Evolutionary conservation across 441 rosid genomes (phyloP), one percentile per base, ranked within the genome.

Genomic region (Viola pubescens): DNA sequence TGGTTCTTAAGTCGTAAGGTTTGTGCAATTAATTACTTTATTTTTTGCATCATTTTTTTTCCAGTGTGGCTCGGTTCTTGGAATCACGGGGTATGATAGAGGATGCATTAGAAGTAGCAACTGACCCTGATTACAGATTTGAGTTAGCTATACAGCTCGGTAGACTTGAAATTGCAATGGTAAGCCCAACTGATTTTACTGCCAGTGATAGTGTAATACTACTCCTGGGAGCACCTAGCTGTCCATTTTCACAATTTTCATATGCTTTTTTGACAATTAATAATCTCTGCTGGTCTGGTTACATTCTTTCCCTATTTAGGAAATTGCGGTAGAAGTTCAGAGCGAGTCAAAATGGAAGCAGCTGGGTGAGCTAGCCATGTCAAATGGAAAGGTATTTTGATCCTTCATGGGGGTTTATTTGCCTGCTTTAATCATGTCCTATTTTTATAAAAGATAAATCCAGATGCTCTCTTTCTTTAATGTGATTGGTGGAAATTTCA

Each of bases 71-170:
- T 55, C 95, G 67, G 60, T 94, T 94, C 84, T 74, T 94, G 91
- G 98, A 94, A 76, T 85, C 99, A 53, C 88, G 99, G 52, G 95
- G 97, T 55, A 94, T 91, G 99, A 71, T 82, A 62, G 97, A 94
- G 77, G 85, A 85, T 69, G 99, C 99, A 62, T 73, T 94, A 64
- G 95, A 90, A 70, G 95, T 88, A 69, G 99, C 99, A 51, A 87
- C 94, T n/a, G 99, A 91, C 51, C 89, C 97, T 66, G 98, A 91
- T 74, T 94, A 94, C 73, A 85, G 82, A 78, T 94, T 94, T 70
- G 99, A 91, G 69, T 79, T 94, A 64, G 98, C 99, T 61, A 78
- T 94, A 68, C 99, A 91, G 67, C 95, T 94, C 65, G 95, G 95
- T 63, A 82, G 87, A 82, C 70, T 94, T 70, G 98, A 79, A 63